Percentiles rank a stretch among this genome's conserved stretches.
Evolutionary conservation across 2,329 filamentous ascomycete genomes (phyloP).

Genomic region (Alternaria gaisen): DNA sequence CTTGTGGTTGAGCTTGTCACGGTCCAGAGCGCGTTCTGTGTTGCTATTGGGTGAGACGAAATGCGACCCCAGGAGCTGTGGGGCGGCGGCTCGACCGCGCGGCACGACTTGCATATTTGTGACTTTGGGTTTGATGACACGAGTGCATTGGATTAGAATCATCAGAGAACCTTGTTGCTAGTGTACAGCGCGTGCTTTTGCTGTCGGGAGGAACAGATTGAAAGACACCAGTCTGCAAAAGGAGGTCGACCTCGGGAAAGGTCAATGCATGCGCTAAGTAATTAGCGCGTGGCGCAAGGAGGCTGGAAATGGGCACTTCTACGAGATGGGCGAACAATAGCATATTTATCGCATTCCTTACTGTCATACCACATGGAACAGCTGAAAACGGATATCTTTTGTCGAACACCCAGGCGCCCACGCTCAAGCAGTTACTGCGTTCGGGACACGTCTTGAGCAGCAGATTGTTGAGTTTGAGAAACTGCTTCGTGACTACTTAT

Average conservation of each 20-base stretch:
- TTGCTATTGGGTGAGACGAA: conserved; percentile 21
- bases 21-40: conserved; percentile 11
- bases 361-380: neutral
- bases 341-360: neutral
- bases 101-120: conserved; percentile 14
- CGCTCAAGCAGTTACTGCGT: neutral
- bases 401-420: neutral
- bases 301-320: neutral
- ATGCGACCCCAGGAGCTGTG: neutral
- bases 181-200: neutral
- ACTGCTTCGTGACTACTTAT: neutral
- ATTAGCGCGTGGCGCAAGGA: neutral
- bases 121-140: neutral
- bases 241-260: neutral
- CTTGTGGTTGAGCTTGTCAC: conserved; percentile 25
- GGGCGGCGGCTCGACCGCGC: conserved; percentile 18
- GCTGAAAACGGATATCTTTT: neutral
- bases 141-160: neutral
- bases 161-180: neutral
- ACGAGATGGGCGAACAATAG: neutral
- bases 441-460: neutral
- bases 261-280: neutral
- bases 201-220: neutral
- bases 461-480: neutral
- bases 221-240: neutral